Evolutionary conservation across 768 basidiomycete genomes (phyloP).

Genomic region (Royoungia palumana): DNA sequence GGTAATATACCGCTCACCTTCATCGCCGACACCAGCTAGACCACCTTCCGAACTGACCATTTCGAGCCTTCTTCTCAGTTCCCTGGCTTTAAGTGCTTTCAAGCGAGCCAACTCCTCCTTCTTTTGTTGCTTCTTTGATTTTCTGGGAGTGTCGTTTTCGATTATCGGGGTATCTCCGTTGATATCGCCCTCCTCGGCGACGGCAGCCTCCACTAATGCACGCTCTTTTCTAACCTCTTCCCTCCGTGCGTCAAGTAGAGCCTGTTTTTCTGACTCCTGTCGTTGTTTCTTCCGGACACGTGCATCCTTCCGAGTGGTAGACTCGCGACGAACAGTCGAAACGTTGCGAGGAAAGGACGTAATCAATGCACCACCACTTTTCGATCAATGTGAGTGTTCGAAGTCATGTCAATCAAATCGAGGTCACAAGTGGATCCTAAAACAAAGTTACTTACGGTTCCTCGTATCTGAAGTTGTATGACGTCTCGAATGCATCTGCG

Average conservation of each 20-base stretch:
- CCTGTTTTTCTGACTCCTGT: conserved; percentile 60
- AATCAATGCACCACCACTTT: conserved; percentile 64
- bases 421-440: neutral
- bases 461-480: conserved; percentile 97
- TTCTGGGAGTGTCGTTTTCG: conserved; percentile 59
- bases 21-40: conserved; percentile 29
- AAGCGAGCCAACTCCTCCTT: conserved; percentile 80
- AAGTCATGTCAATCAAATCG: neutral
- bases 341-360: conserved; percentile 74
- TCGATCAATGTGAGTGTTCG: neutral
- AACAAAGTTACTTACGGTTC: conserved; percentile 68
- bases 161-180: conserved; percentile 30
- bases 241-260: conserved; percentile 79
- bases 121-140: conserved; percentile 20
- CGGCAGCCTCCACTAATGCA: conserved; percentile 55
- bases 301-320: conserved; percentile 81
- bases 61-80: conserved; percentile 73
- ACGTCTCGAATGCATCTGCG: conserved; percentile 89
- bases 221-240: conserved; percentile 76
- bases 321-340: conserved; percentile 63
- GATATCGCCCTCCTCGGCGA: conserved; percentile 67
- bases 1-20: conserved; percentile 21
- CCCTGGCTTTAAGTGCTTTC: conserved; percentile 81
- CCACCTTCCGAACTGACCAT: conserved; percentile 71
- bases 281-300: conserved; percentile 72